A percentile compares a stretch with the other conserved stretches of the same genome.
These are phyloP conservation scores for Lophium mytilinum DNA, from an alignment of 495 filamentous ascomycete genomes.

Conservation along the genomic window DNA sequence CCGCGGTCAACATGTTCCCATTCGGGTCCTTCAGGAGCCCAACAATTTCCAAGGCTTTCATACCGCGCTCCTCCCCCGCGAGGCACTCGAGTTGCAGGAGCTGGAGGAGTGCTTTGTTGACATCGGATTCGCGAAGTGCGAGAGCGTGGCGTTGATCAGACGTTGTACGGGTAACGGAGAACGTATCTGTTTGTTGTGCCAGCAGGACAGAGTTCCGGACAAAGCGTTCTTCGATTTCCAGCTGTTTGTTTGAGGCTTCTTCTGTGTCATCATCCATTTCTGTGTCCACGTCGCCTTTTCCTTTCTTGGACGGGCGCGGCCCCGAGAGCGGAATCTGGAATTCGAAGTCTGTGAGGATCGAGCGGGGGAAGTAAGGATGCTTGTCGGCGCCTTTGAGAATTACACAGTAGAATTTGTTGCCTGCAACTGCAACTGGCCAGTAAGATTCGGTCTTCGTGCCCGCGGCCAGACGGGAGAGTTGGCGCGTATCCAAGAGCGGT, in stretches of 20 bases:
- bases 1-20: conserved; percentile 79
- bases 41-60: conserved; percentile 86
- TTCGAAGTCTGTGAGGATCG: conserved; percentile 86
- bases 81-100: conserved; percentile 84
- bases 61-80: conserved; percentile 83
- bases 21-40: conserved; percentile 63
- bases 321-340: conserved; percentile 75
- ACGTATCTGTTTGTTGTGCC: conserved; percentile 62
- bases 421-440: conserved; percentile 90
- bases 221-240: conserved; percentile 66
- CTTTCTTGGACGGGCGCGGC: conserved; percentile 27
- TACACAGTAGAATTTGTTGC: conserved; percentile 93
- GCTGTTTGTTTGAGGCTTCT: conserved; percentile 3
- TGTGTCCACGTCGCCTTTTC: conserved; percentile 33
- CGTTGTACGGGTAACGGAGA: conserved; percentile 50
- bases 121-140: conserved; percentile 61
- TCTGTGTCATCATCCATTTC: conserved; percentile 28
- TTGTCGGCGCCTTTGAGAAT: conserved; percentile 93
- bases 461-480: conserved; percentile 67
- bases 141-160: conserved; percentile 59
- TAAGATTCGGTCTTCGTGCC: conserved; percentile 85
- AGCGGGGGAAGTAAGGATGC: conserved; percentile 91
- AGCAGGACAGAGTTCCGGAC: conserved; percentile 65
- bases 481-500: conserved; percentile 80
- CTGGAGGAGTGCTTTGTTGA: conserved; percentile 84